Evolutionary conservation across 202 grass and related monocot species (phyloP), one percentile per base, ranked within the genome.

Genomic region (Saccharum hybrid): DNA sequence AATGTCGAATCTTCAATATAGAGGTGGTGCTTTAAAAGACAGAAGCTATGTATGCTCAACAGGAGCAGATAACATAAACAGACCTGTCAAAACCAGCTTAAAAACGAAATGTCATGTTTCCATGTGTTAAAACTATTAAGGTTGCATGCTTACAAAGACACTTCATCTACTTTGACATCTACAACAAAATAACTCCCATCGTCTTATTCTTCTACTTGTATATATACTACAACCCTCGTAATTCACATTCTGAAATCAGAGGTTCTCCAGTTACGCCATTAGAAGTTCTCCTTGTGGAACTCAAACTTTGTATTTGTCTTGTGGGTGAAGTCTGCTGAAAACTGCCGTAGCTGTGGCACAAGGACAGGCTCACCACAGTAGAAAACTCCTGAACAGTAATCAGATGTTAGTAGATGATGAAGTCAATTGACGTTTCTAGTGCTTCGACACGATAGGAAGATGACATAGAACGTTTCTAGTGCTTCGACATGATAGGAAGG

Each of bases 271-370:
- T 43, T 31, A 46, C 8, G 18, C 28, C 3, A 78, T 71, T 28
- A 98, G 88, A 98, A 98, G 62, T 98, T 98, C 81, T 98, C 96
- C 88, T 98, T 98, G 86, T 98, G 91, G 39, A 98, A 98, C 49
- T 93, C 93, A 69, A 98, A 98, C 81, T 79, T 92, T 40, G 96
- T 98, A 57, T 77, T 90, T 11, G 96, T 98, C 81, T 96, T 98
- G 88, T 90, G 96, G 7, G 96, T 91, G 91, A 98, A 98, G 87
- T 98, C 96, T 69, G 92, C 70, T 15, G 96, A 88, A 21, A 88
- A 72, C 40, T 89, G 91, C 67, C 91, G 86, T 36, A 98, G 81
- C 33, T 96, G 85, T 5, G 88, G 80, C 45, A 90, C 89, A 48
- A 96, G 81, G 33, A 90, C 81, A 8, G 87, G 96, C 40, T 91